Evolutionary conservation across 768 basidiomycete genomes (phyloP).

Genomic region (Boletus vermiculosoides): DNA sequence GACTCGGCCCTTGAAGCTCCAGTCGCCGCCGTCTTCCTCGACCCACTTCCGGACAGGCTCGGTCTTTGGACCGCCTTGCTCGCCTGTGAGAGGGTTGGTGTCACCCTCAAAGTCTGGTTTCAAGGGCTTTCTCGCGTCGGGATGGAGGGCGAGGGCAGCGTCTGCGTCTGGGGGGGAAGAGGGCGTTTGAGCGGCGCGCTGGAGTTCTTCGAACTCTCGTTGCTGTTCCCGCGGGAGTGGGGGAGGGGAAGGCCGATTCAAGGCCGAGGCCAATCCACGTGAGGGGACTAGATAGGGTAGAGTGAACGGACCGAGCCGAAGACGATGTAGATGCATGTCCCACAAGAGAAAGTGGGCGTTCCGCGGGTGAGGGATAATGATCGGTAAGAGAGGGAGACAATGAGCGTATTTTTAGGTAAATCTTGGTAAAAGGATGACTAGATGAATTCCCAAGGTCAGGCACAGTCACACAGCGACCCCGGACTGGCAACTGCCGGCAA

Average conservation of each 20-base stretch:
- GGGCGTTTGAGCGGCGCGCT: constrained; percentile 55
- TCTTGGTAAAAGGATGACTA: neutral
- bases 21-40: constrained; percentile 60
- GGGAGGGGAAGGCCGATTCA: constrained; percentile 68
- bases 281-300: neutral
- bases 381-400: too few species aligned
- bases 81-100: constrained; percentile 78
- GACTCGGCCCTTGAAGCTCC: constrained; percentile 89
- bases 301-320: neutral
- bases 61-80: constrained; percentile 81
- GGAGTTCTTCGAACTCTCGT: constrained; percentile 83
- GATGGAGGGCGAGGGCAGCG: constrained; percentile 54
- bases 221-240: constrained; percentile 74
- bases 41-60: constrained; percentile 73
- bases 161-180: constrained; percentile 28
- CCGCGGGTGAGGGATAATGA: neutral
- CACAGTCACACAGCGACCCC: neutral
- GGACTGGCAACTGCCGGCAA: neutral
- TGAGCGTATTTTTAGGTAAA: neutral
- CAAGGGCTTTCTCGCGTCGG: constrained; percentile 61
- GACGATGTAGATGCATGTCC: neutral
- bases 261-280: constrained; percentile 30
- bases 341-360: too few species aligned
- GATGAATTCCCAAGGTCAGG: too few species aligned
- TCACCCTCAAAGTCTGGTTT: constrained; percentile 78